Evolutionary conservation across 2,329 filamentous ascomycete genomes (phyloP), one percentile per base, ranked within the genome.

Genomic region (Exophiala bonariae): DNA sequence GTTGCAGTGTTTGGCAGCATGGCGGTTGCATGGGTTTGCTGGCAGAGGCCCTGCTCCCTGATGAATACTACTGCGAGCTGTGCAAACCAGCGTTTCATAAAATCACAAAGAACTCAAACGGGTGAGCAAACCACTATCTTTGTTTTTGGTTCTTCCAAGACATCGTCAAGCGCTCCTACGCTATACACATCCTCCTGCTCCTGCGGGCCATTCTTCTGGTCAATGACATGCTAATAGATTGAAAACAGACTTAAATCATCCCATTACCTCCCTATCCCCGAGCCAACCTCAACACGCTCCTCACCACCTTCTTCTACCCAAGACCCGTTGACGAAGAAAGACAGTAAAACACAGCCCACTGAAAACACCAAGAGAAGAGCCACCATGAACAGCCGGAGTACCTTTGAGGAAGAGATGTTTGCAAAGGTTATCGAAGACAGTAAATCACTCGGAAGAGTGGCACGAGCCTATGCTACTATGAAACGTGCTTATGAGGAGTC

Each of bases 41-140:
- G 74, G 93, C 93, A 59, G 92, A 96, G 69, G 86, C 88, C 59
- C 85, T 87, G 66, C 92, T 89, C 57, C 93, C 93, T 8, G 92
- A 97, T 44, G 91, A 97, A 68, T 99, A 99, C 73, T 99, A 93
- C 65, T 99, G 93, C 71, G 93, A 99, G 72, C 81, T 89, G 67
- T 99, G 93, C 71, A 85, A 87, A 57, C 90, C 90, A 65, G 90
- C 96, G 65, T 78, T 95, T 42, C 93, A 99, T 75, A 89, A 84
- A 64, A 85, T 96, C 55, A 85, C 83, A 61, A 82, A 78, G 44
- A 87, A 89, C 57, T 77, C 79, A 60, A 93, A 91, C 76, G 91
- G 91, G 93, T 97, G 79, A 75, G 88, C 75, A 44, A 18, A 26
- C 23, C 23, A 35, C 18, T 8, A 22, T 42, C 44, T 11, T 26